Percentiles rank a stretch among this genome's conserved stretches.
Evolutionary conservation across 495 filamentous ascomycete genomes (phyloP).

Genomic region (Lepidopterella palustris): DNA sequence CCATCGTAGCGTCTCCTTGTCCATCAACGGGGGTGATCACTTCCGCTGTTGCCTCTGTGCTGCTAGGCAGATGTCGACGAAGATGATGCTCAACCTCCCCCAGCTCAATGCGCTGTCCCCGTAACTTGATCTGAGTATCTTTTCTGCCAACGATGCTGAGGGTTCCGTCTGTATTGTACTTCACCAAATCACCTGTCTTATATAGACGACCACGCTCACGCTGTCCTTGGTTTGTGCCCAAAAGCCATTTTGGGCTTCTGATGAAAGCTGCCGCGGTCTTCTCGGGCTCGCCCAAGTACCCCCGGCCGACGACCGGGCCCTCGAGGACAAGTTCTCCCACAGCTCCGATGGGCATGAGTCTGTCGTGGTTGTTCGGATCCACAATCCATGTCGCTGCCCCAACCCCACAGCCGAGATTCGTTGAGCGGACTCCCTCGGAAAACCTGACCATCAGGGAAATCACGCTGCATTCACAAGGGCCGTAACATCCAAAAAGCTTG

Average conservation of each 20-base stretch:
- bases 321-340: slow-evolving; percentile 25
- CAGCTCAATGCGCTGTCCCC: slow-evolving; percentile 59
- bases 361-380: slow-evolving; percentile 46
- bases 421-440: neutral
- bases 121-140: slow-evolving; percentile 60
- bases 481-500: slow-evolving; percentile 16
- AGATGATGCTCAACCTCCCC: slow-evolving; percentile 59
- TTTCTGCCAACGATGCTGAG: slow-evolving; percentile 57
- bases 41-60: too few species aligned
- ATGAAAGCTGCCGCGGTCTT: slow-evolving; percentile 45
- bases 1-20: too few species aligned
- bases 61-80: slow-evolving; percentile 37
- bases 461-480: slow-evolving; percentile 25
- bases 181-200: slow-evolving; percentile 61
- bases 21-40: too few species aligned
- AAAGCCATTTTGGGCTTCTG: slow-evolving; percentile 12
- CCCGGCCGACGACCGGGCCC: slow-evolving; percentile 14
- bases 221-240: slow-evolving; percentile 20
- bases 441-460: slow-evolving; percentile 8
- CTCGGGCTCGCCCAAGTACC: slow-evolving; percentile 16
- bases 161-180: slow-evolving; percentile 47
- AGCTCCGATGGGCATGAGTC: slow-evolving; percentile 25
- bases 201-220: slow-evolving; percentile 53
- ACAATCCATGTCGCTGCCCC: slow-evolving; percentile 51
- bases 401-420: slow-evolving; percentile 40